Base-by-base conservation (phyloP, 352 stramenopile genomes). In the Phytophthora cactorum region DNA sequence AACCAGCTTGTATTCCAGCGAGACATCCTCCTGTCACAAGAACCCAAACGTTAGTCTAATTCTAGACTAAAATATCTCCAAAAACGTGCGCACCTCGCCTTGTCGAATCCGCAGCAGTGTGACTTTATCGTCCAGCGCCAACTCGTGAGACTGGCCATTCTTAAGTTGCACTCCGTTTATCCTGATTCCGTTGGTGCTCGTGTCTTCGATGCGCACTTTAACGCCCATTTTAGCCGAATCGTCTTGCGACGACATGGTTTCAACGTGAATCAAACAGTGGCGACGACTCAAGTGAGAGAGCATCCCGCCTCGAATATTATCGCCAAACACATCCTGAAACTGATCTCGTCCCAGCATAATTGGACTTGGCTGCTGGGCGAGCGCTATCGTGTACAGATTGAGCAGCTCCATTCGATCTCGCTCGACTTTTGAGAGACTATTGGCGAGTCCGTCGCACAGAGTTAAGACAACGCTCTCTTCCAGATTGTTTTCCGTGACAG, bases 291-390 rank as follows among this genome's bases (percentile, higher is more conserved):
- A 63, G 25, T 81, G 73, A 9, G 75, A 88, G 12, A 81, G 77
- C 63, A 86, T 79, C 12, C 51, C 68, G 3, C 82, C 82, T 43
- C 70, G 72, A 68, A 92, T 88, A 38, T 79, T 86, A 28, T 86
- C 81, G 9, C 84, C 84, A 74, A 93, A 93, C 3, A 93, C 78
- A 9, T 77, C 57, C 51, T 86, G 74, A 50, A 89, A 91, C 31
- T 85, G 76, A 59, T 91, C 82, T 50, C 84, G 77, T 66, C 63
- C 73, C 25, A 81, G 38, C 10, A 73, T 60, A 44, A 81, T 75
- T 17, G 69, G 73, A 56, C 65, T 81, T 32, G 61, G 46, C 22
- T 77, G 68, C 47, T 69, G 38, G 17, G 50, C 51, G 14, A 91
- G 70, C 22, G 49, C 27, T 39, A 93, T 79, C 1, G 70, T 80